Base-by-base conservation (phyloP, 441 rosid species). In the Corymbia calophylla region DNA sequence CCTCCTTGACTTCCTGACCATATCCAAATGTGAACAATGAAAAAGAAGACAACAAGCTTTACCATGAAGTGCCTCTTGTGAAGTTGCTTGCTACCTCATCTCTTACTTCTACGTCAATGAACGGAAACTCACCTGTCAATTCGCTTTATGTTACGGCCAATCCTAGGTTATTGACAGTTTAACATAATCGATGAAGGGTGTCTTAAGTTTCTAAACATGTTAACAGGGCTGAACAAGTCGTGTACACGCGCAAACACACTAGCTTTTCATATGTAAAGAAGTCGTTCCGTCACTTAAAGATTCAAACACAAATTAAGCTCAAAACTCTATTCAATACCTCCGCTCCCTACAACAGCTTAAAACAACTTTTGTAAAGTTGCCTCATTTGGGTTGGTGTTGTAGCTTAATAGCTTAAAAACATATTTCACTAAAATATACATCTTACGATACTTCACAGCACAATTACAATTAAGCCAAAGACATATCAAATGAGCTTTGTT, bases 181-280 rank as follows among this genome's bases (percentile, higher is more conserved):
- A 62, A 62, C 70, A 3, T 62, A 62, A 29, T 62, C 49, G 29
- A 23, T 10, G 29, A 73, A 73, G 49, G 82, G 49, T 21, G 49
- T 73, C 82, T 21, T 73, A 21, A 21, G 82, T 39, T 39, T 73
- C 49, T 21, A 73, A 11, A 73, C 32, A 62, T 62, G 70, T n/a
- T 62, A 62, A 29, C 16, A 11, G 4, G 82, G 82, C 21, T 0
- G 82, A 70, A 73, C 29, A 21, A 39, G 11, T 12, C 4, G 8
- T 21, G 0, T 35, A 6, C 17, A n/a, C 27, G 3, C 1, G 4
- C 25, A 70, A 4, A 35, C 15, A 6, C 1, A 1, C 49, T 73
- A 62, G 70, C 70, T 62, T 62, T 6, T 3, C n/a, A 4, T 62
- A 62, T 62, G 1, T 62, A 29, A 29, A 62, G 70, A 62, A 62